Evolutionary conservation across 2,329 filamentous ascomycete species (phyloP).

Genomic region (Zymoseptoria ardabiliae): DNA sequence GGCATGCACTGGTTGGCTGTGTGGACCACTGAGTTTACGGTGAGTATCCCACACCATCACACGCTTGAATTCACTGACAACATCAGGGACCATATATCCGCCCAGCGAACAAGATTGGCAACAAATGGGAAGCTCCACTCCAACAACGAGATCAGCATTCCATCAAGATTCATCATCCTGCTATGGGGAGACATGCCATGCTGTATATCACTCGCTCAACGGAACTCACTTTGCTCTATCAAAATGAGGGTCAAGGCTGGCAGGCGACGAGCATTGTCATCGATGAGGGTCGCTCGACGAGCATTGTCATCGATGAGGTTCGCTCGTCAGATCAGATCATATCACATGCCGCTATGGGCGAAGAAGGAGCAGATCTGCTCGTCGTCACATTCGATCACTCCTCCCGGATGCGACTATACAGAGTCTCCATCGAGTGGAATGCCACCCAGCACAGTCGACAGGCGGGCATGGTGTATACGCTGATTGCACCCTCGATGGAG

Average conservation of each 20-base stretch:
- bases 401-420: conserved; percentile 66
- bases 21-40: conserved; percentile 28
- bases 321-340: conserved; percentile 54
- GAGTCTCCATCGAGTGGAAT: conserved; percentile 69
- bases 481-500: conserved; percentile 24
- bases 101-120: conserved; percentile 34
- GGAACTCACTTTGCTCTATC: conserved; percentile 66
- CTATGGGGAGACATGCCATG: conserved; percentile 62
- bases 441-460: conserved; percentile 33
- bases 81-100: conserved; percentile 25
- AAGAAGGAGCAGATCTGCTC: conserved; percentile 48
- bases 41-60: conserved; percentile 10
- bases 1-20: conserved; percentile 74
- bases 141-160: conserved; percentile 51
- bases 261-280: conserved; percentile 60
- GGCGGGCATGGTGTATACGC: conserved; percentile 19
- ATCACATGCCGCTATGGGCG: conserved; percentile 67
- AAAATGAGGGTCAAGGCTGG: conserved; percentile 64
- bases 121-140: conserved; percentile 61
- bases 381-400: conserved; percentile 62
- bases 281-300: conserved; percentile 49
- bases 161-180: conserved; percentile 66
- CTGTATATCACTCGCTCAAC: conserved; percentile 70
- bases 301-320: conserved; percentile 48
- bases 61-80: conserved; percentile 1